These are phyloP conservation scores for Anisodus tanguticus DNA, from an alignment of 257 asterid genomes.

Conservation along the genomic window DNA sequence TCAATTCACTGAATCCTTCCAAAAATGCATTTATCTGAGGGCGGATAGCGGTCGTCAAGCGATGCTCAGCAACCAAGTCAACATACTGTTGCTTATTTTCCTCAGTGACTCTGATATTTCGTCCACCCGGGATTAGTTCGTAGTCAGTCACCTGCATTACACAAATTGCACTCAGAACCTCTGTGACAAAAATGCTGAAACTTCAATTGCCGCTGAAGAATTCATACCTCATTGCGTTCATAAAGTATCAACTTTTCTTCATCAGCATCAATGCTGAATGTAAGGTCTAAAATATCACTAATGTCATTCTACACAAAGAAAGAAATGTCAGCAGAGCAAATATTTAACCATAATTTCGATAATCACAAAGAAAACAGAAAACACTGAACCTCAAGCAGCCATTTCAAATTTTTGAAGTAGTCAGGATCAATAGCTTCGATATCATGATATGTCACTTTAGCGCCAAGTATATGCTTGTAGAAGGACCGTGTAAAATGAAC, in stretches of 20 bases:
- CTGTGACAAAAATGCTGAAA: background rate
- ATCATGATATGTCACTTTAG: slow-evolving; percentile 94
- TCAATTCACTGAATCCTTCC: slow-evolving; percentile 80
- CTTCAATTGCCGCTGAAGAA: slow-evolving; percentile 17
- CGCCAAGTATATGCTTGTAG: slow-evolving; percentile 95
- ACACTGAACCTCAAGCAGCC: slow-evolving; percentile 85
- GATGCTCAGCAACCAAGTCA: slow-evolving; percentile 92
- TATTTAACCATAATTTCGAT: background rate
- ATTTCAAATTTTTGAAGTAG: slow-evolving; percentile 85
- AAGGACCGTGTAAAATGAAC: slow-evolving; percentile 96
- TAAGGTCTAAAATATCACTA: slow-evolving; percentile 76
- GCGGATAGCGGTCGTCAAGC: slow-evolving; percentile 87
- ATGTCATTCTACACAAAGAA: slow-evolving; percentile 76
- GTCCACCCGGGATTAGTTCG: slow-evolving; percentile 87
- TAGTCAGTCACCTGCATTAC: slow-evolving; percentile 76
- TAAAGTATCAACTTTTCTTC: slow-evolving; percentile 85
- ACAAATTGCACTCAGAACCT: slow-evolving; percentile 26
- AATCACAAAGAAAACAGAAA: slow-evolving; percentile 15
- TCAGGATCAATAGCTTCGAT: slow-evolving; percentile 98
- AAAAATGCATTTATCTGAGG: slow-evolving; percentile 90
- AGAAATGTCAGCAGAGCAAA: slow-evolving; percentile 24
- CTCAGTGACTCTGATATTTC: slow-evolving; percentile 84
- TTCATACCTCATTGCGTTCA: slow-evolving; percentile 75
- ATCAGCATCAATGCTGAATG: slow-evolving; percentile 96
- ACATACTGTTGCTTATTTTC: slow-evolving; percentile 91